These are phyloP conservation scores for Apiospora koreana DNA, from an alignment of 2,329 filamentous ascomycete species.

Conservation along the genomic window DNA sequence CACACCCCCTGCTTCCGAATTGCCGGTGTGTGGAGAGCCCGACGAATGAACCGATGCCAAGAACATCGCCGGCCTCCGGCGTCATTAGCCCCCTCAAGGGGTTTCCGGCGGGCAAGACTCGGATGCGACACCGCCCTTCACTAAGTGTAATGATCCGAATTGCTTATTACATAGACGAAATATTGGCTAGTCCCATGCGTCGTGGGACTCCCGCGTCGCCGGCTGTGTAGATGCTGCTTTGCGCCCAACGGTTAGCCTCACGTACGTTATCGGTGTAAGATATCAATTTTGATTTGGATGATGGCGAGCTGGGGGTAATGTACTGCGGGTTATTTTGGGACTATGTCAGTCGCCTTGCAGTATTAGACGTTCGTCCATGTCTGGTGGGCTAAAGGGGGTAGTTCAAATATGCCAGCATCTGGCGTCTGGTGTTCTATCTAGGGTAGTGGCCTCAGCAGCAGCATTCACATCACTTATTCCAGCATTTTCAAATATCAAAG, in stretches of 20 bases:
- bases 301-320: too few species aligned
- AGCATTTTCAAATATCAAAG: not conserved
- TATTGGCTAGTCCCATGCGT: not conserved
- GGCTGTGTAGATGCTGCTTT: not conserved
- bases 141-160: too few species aligned
- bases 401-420: not conserved
- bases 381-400: not conserved
- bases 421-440: not conserved
- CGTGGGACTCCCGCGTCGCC: not conserved
- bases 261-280: not conserved
- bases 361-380: too few species aligned
- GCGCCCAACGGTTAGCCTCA: not conserved
- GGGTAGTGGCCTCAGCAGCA: not conserved
- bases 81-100: not conserved
- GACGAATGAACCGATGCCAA: slow-evolving; percentile 2
- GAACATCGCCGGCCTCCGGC: not conserved
- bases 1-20: not conserved
- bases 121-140: not conserved
- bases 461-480: not conserved
- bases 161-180: not conserved
- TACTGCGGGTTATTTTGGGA: too few species aligned
- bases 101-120: not conserved
- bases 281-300: not conserved
- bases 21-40: not conserved
- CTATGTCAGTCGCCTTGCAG: not conserved